Percentiles rank a stretch among this genome's conserved stretches.
Conservation (phyloP, 176 grass and related monocot genomes). For the Aegilops tauschii region DNA sequence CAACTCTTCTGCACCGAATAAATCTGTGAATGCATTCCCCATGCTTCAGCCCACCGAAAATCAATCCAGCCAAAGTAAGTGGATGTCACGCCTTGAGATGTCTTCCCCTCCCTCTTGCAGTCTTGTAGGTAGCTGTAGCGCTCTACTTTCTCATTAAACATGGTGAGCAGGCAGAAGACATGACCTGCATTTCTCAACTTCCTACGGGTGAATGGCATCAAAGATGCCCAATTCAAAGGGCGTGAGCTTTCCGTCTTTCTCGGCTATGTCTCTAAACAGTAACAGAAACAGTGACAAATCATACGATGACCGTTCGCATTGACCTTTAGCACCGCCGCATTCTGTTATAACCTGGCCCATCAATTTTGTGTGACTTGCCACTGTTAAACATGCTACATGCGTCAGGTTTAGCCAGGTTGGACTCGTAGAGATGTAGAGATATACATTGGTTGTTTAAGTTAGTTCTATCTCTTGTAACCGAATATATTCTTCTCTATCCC, state of each 20-base stretch:
- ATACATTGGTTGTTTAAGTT: no score
- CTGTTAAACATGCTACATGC: background rate
- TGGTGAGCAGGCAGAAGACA: conserved; percentile 39
- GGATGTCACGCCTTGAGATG: no score
- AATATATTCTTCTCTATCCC: no score
- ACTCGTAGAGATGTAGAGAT: no score
- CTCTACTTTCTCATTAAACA: conserved; percentile 24
- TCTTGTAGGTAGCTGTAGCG: conserved; percentile 12
- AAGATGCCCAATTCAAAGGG: conserved; percentile 41
- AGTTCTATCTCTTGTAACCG: no score
- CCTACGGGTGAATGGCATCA: conserved; percentile 44
- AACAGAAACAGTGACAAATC: background rate
- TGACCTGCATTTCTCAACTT: conserved; percentile 63
- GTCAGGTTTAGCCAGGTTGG: no score
- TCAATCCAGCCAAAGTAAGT: no score
- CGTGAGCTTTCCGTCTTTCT: conserved; percentile 33
- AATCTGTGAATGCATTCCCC: no score
- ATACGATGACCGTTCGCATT: conserved; percentile 35
- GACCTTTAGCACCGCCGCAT: conserved; percentile 13
- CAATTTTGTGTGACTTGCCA: conserved; percentile 43
- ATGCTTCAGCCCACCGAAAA: no score
- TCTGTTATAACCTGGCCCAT: conserved; percentile 31
- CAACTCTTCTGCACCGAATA: no score
- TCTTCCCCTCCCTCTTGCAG: background rate
- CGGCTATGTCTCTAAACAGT: background rate